Conservation (phyloP, 352 stramenopile species). For the Phytophthora macrochlamydospora region DNA sequence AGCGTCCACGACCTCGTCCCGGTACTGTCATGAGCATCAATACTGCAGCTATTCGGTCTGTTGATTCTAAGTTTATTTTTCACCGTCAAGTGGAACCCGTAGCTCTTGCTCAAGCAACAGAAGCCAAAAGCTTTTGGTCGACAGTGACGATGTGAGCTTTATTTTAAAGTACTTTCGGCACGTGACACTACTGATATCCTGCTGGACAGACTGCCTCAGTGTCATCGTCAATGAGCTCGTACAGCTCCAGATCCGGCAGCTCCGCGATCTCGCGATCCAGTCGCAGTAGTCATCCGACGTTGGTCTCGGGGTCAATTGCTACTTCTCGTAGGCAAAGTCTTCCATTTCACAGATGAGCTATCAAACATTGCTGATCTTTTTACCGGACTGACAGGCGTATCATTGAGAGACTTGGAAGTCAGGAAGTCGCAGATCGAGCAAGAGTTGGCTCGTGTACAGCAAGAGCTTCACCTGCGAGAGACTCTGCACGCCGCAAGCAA, state of each 20-base stretch:
- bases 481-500: constrained; percentile 7
- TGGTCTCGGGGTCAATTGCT: constrained; percentile 25
- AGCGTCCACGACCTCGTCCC: no score
- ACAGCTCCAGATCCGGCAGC: constrained; percentile 11
- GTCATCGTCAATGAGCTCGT: constrained; percentile 12
- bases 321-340: constrained; percentile 38
- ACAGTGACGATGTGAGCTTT: no score
- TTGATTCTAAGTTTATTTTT: no score
- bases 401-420: constrained; percentile 55
- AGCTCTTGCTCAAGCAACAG: no score
- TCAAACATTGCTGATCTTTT: background rate
- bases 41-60: no score
- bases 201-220: constrained; percentile 27
- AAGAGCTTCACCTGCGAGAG: constrained; percentile 43
- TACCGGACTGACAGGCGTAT: constrained; percentile 33
- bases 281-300: background rate
- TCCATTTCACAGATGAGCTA: background rate
- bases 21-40: no score
- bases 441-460: constrained; percentile 52
- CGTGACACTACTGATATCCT: background rate
- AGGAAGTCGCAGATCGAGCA: constrained; percentile 66
- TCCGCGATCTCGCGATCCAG: constrained; percentile 10
- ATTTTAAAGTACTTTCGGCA: no score
- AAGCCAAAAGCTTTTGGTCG: no score
- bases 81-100: no score